Conservation (phyloP, 352 stramenopile species). For the Globisporangium mamillatum region DNA sequence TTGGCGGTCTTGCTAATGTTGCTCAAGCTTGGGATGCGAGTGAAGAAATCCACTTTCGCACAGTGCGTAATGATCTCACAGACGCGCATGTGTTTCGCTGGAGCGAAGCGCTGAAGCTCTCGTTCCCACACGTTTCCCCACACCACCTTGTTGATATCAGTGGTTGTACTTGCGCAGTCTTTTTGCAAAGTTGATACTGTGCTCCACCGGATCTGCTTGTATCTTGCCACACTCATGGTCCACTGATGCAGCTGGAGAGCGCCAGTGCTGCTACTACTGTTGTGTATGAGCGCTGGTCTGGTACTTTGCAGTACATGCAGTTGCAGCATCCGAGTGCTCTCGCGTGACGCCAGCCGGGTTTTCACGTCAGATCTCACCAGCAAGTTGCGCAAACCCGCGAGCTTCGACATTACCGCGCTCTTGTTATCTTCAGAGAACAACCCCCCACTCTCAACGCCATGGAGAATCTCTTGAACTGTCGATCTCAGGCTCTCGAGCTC, state of each 20-base stretch:
- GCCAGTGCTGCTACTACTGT: background rate
- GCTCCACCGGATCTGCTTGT: slow-evolving; percentile 11
- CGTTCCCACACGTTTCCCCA: slow-evolving; percentile 38
- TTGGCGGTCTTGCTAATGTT: background rate
- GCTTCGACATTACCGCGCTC: background rate
- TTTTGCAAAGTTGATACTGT: background rate
- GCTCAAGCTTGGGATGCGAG: background rate
- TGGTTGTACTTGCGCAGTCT: background rate
- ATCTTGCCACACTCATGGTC: background rate
- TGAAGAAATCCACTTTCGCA: slow-evolving; percentile 32
- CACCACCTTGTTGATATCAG: slow-evolving; percentile 13
- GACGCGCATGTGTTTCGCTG: slow-evolving; percentile 15
- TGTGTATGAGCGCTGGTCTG: background rate
- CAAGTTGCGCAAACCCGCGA: slow-evolving; percentile 11
- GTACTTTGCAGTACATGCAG: background rate
- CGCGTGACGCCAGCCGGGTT: background rate
- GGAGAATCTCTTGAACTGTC: background rate
- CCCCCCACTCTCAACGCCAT: background rate
- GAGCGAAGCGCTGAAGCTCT: slow-evolving; percentile 19
- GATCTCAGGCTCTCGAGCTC: slow-evolving; percentile 6
- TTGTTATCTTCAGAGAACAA: background rate
- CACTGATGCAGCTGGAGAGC: background rate
- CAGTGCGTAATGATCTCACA: slow-evolving; percentile 32
- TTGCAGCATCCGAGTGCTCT: background rate
- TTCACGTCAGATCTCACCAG: slow-evolving; percentile 13